Evolutionary conservation across 768 basidiomycete genomes (phyloP).

Genomic region (Rossbeevera mucosa): DNA sequence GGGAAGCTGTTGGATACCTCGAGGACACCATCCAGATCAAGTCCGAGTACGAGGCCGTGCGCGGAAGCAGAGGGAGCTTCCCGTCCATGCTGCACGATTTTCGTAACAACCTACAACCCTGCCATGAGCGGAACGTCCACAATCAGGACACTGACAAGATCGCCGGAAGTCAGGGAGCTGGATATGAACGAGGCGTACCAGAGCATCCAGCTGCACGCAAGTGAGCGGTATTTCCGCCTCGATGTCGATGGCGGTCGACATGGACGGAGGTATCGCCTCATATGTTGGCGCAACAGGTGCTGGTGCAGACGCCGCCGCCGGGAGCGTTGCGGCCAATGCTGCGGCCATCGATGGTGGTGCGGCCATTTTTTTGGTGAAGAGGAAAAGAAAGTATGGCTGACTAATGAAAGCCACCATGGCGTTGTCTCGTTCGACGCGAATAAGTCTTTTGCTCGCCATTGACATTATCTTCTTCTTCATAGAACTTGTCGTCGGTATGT

Average conservation of each 20-base stretch:
- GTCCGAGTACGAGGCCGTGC: conserved; percentile 82
- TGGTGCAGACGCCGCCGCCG: conserved; percentile 54
- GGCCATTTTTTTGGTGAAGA: conserved; percentile 46
- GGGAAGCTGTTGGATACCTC: conserved; percentile 92
- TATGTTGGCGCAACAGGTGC: conserved; percentile 62
- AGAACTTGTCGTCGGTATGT: conserved; percentile 73
- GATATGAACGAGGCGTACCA: conserved; percentile 50
- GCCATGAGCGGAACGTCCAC: conserved; percentile 14
- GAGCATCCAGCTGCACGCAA: conserved; percentile 77
- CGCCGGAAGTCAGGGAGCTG: neutral
- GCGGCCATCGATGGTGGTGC: conserved; percentile 88
- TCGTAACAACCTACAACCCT: conserved; percentile 70
- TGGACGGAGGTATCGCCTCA: conserved; percentile 87
- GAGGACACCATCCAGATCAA: conserved; percentile 86
- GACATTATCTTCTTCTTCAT: conserved; percentile 85
- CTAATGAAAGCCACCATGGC: conserved; percentile 26
- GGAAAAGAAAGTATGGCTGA: conserved; percentile 11
- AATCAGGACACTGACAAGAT: conserved; percentile 2
- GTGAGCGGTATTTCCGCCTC: conserved; percentile 84
- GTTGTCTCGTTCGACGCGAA: conserved; percentile 66
- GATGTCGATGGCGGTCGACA: conserved; percentile 90
- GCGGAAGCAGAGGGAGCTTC: conserved; percentile 71
- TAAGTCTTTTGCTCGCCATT: conserved; percentile 73
- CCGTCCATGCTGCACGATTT: conserved; percentile 89
- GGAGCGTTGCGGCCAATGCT: conserved; percentile 80